Evolutionary conservation across 768 basidiomycete genomes (phyloP), one percentile per base, ranked within the genome.

Genomic region (Ramaria rubella): DNA sequence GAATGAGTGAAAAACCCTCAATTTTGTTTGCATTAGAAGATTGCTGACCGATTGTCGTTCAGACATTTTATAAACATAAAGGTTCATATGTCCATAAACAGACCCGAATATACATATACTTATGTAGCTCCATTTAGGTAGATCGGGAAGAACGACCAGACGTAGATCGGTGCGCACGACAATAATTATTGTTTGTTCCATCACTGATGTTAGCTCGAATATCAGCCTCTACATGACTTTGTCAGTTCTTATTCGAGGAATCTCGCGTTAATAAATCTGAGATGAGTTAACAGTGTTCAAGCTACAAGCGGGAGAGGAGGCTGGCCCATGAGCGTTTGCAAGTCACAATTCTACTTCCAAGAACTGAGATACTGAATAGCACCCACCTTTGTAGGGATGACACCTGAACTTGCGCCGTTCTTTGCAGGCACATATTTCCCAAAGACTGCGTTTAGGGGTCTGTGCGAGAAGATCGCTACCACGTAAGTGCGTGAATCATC

Each of bases 91-190:
- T 53, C 40, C n/a, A 2, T 2, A 30, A 14, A n/a, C 50, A 52
- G n/a, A 7, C 46, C 27, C 6, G 6, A 21, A 3, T 19, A 23
- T 53, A 15, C 9, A n/a, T n/a, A n/a, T n/a, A n/a, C n/a, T n/a
- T n/a, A n/a, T n/a, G n/a, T n/a, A n/a, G n/a, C n/a, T 58, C 14
- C 19, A 27, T 6, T 12, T 38, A 70, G 63, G 71, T 75, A 15
- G 74, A 75, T 55, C 59, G 74, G 24, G 74, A 75, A 58, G 74
- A 73, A 45, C 58, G 72, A 23, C 74, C 74, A 0, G 74, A 74
- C 54, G 72, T 75, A 8, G 74, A 75, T 53, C 30, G 52, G 52
- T 53, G 9, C 19, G 14, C 11, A 46, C 11, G n/a, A n/a, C n/a
- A n/a, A n/a, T n/a, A n/a, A n/a, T n/a, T n/a, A n/a, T n/a, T n/a